Evolutionary conservation across 805 yeast species (phyloP), one percentile per base, ranked within the genome.

Genomic region (Candida orba): DNA sequence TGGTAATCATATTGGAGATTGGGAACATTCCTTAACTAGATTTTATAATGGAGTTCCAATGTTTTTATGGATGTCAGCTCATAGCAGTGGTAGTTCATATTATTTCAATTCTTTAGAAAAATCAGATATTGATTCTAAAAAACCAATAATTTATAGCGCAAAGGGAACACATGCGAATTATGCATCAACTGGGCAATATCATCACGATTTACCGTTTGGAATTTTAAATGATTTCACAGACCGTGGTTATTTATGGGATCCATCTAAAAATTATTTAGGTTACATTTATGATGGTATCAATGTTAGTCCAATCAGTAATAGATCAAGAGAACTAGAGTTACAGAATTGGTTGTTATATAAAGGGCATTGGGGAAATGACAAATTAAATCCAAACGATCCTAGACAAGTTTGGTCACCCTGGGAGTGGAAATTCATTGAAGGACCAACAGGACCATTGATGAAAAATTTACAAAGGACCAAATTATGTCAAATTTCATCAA

Each of bases 101-200:
- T 72, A 73, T 49, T 90, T 81, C 60, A 71, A 75, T n/a, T 83
- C 87, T 22, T 63, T 90, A 43, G 95, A 88, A 58, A 55, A 57
- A 37, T 50, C 49, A 14, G 63, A 59, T 39, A 39, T 43, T n/a
- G 55, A 57, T 40, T 36, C 41, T 6, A 49, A 38, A 12, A 71
- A 84, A 52, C 97, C 98, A 0, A 73, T 89, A 18, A 75, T 93
- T 1, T 93, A 85, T 62, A 78, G 93, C 18, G 96, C 97, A 0
- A 72, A 96, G 49, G 99, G 99, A 0, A 91, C 99, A 0, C 99
- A 91, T 65, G 98, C 98, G 17, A 91, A 93, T 63, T 91, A 91
- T 60, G 95, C 93, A 1, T 77, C 93, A n/a, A 90, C 84, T 0
- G 99, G 99, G 0, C 95, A 90, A 58, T 96, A 91, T 60, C 81